Base-by-base conservation (phyloP, 1,284 basidiomycete species). In the Trichosporon sp. region DNA sequence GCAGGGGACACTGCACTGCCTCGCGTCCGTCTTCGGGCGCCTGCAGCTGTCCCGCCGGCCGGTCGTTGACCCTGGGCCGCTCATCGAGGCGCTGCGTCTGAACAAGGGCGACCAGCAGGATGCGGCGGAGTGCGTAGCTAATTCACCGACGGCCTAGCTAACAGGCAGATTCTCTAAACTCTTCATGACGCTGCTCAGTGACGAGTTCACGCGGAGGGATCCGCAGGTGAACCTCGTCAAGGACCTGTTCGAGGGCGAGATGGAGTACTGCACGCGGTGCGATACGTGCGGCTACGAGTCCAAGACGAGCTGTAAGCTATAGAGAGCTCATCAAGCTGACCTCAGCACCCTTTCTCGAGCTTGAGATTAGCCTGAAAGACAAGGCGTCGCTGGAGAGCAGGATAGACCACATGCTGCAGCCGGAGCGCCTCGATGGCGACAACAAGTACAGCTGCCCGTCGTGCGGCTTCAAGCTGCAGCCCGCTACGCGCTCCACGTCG, bases 61-160 rank as follows among this genome's bases (percentile, higher is more conserved):
- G 56, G 88, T 90, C 0, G 93, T 91, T 77, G 93, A 96, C 80
- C 94, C 95, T 0, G 84, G 86, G 9, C 90, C 89, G 70, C 86
- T 97, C 29, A 90, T 95, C 11, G 90, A 94, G 76, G 91, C 92
- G 73, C 83, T 97, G 65, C 87, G 89, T 70, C 84, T 97, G 47
- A 87, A 90, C 44, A 89, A 89, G 11, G 87, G 89, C 0, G 91
- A 94, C 77, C 94, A 97, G 77, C 94, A 97, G 83, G 94, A 97
- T 84, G 94, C 94, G 34, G 92, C 94, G 81, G 94, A 97, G 92
- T 95, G 76, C 70, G 88, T 83, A 35, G 42, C 68, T 77, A 65
- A 75, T 32, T 15, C 5, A 4, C 1, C 25, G 23, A 29, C 15
- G 13, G 9, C 21, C 13, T 13, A 38, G 13, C 42, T 64, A 15